Conservation (phyloP, 495 filamentous ascomycete species). For the Parachaetomium inaequale region DNA sequence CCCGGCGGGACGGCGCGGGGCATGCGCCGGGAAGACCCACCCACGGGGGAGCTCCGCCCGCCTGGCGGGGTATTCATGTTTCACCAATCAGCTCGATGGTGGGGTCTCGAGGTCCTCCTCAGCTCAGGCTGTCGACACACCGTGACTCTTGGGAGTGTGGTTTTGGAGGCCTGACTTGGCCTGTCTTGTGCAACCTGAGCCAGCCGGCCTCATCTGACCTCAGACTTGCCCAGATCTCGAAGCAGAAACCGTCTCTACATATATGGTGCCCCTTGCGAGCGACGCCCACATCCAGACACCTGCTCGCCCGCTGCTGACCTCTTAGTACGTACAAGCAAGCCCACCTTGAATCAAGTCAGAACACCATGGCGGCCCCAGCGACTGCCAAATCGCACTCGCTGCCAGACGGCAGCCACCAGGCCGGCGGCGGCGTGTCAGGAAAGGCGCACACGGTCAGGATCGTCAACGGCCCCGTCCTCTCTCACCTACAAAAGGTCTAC, state of each 20-base stretch:
- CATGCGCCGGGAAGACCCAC: neutral
- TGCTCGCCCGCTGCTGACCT: neutral
- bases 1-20: neutral
- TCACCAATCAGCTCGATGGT: neutral
- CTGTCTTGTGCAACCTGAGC: neutral
- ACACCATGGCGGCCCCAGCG: conserved; percentile 16
- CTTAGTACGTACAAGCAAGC: neutral
- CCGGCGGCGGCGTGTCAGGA: conserved; percentile 35
- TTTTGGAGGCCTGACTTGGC: conserved; percentile 5
- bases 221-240: neutral
- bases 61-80: neutral
- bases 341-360: neutral
- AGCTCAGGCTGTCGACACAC: too few relatives aligned
- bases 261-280: neutral
- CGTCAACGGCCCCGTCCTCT: conserved; percentile 30
- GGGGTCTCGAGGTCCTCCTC: neutral
- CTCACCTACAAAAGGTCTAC: conserved; percentile 42
- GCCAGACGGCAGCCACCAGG: conserved; percentile 33
- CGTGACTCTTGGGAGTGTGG: neutral
- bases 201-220: neutral
- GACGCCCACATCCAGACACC: neutral
- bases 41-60: neutral
- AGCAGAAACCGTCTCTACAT: neutral
- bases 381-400: conserved; percentile 4
- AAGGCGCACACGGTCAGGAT: conserved; percentile 31